These are phyloP conservation scores for Chiua sp. DNA, from an alignment of 1,284 basidiomycete species.

Conservation along the genomic window DNA sequence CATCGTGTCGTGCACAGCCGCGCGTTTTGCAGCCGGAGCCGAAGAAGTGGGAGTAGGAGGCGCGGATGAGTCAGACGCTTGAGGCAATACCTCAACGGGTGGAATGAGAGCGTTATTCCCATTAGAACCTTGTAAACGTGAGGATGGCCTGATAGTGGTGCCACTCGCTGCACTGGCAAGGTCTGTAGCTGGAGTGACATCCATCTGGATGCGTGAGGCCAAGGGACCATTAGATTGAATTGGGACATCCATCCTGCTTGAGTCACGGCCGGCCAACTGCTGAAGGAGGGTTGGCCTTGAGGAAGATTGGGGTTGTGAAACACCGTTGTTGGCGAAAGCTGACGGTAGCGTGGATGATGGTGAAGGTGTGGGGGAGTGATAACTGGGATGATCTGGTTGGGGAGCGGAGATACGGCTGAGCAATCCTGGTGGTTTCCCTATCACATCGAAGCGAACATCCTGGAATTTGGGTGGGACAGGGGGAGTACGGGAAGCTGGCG, in stretches of 20 bases:
- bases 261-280: slow-evolving; percentile 19
- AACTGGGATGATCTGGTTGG: slow-evolving; percentile 26
- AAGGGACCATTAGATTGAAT: slow-evolving; percentile 20
- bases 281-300: slow-evolving; percentile 31
- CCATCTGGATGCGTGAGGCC: slow-evolving; percentile 36
- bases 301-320: slow-evolving; percentile 11
- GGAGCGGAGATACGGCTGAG: slow-evolving; percentile 50
- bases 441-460: slow-evolving; percentile 48
- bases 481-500: slow-evolving; percentile 2
- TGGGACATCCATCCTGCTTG: background rate
- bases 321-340: background rate
- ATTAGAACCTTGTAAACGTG: background rate
- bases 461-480: slow-evolving; percentile 37
- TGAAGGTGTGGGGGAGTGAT: slow-evolving; percentile 39
- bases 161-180: background rate
- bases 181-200: slow-evolving; percentile 1
- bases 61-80: slow-evolving; percentile 18
- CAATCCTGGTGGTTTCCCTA: slow-evolving; percentile 51
- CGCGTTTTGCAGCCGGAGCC: slow-evolving; percentile 1
- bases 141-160: background rate
- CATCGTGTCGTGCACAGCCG: background rate
- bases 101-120: slow-evolving; percentile 29
- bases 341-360: slow-evolving; percentile 13
- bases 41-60: slow-evolving; percentile 17
- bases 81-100: slow-evolving; percentile 34